Conservation (phyloP, 108 stramenopile genomes). For the Pseudonitzschia pungens region DNA sequence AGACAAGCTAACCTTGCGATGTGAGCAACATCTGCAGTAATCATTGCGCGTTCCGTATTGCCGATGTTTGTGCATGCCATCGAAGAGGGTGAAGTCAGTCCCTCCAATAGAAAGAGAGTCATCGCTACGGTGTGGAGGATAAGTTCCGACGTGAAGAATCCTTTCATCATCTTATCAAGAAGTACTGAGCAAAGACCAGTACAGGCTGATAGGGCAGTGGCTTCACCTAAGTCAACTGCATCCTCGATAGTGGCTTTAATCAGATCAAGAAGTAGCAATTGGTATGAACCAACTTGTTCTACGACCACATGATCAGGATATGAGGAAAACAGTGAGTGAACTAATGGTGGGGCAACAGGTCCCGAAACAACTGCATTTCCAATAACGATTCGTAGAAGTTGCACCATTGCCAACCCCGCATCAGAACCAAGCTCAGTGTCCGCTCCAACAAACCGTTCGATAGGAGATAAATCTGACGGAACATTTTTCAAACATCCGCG, state of each 20-base stretch:
- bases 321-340: conserved; percentile 66
- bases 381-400: conserved; percentile 68
- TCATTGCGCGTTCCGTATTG: conserved; percentile 57
- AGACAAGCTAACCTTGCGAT: conserved; percentile 69
- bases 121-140: conserved; percentile 61
- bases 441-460: conserved; percentile 62
- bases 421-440: conserved; percentile 38
- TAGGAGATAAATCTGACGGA: conserved; percentile 37
- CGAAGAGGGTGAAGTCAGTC: conserved; percentile 57
- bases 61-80: conserved; percentile 52
- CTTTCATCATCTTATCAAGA: conserved; percentile 71
- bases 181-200: conserved; percentile 76
- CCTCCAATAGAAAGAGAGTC: conserved; percentile 50
- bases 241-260: conserved; percentile 69
- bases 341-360: conserved; percentile 72
- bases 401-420: conserved; percentile 71
- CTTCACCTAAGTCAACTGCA: conserved; percentile 71
- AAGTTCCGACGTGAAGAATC: conserved; percentile 74
- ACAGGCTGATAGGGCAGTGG: conserved; percentile 73
- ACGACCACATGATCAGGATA: conserved; percentile 82
- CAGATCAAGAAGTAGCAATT: conserved; percentile 75
- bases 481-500: conserved; percentile 39
- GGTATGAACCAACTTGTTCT: conserved; percentile 82
- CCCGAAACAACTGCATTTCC: conserved; percentile 62
- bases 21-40: conserved; percentile 77